Evolutionary conservation across 2,329 filamentous ascomycete species (phyloP).

Genomic region (Cladosporium colombiae): DNA sequence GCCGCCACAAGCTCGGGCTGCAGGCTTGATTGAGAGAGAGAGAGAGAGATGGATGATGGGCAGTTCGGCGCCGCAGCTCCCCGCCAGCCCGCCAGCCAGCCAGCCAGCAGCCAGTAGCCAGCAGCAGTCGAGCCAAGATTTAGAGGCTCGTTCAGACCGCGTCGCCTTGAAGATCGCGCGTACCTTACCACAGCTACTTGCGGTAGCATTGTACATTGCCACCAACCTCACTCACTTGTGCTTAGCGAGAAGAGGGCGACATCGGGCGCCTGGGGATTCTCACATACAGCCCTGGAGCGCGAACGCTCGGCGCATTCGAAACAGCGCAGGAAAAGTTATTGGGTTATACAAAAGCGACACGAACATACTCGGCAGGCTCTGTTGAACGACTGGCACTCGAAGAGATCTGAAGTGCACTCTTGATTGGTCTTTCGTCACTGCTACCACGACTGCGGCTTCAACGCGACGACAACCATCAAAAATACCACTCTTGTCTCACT

Average conservation of each 20-base stretch:
- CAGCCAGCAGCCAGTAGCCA: background rate
- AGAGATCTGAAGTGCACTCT: background rate
- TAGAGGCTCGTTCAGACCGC: constrained; percentile 1
- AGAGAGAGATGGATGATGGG: background rate
- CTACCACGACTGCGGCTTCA: background rate
- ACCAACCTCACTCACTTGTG: background rate
- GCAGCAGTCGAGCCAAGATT: constrained; percentile 10
- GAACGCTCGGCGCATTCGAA: constrained; percentile 2
- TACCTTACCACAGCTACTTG: background rate
- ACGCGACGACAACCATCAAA: background rate
- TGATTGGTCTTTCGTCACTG: background rate
- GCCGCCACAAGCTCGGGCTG: background rate
- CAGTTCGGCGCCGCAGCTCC: constrained; percentile 5
- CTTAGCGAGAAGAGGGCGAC: background rate
- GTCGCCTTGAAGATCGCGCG: constrained; percentile 14
- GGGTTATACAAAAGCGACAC: background rate
- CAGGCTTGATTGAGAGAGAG: background rate
- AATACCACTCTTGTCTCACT: background rate
- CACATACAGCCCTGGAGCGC: background rate
- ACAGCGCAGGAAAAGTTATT: constrained; percentile 6
- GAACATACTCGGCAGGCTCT: background rate
- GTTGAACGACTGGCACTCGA: background rate
- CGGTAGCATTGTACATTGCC: constrained; percentile 5
- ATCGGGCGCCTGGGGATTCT: background rate
- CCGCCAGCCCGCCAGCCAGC: constrained; percentile 9